phyloP scores from a whole-genome alignment of 306 rosid genomes.

The Lithocarpus polystachyus region DNA sequence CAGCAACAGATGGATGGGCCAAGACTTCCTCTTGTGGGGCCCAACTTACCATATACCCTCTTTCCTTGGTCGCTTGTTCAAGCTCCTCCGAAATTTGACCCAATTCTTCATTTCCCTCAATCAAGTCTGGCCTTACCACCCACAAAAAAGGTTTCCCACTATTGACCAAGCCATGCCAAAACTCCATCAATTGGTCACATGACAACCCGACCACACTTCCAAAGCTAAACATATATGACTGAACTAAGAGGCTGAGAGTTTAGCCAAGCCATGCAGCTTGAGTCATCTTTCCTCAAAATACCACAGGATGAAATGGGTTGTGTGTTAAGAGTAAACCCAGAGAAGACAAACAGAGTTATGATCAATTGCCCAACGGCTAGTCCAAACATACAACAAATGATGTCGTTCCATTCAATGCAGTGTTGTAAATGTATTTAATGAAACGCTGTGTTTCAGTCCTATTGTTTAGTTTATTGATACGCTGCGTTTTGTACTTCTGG shows the following conservation, averaged over 20 bases:
- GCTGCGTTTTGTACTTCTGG: too few relatives aligned
- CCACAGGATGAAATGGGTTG: background rate
- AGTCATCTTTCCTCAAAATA: background rate
- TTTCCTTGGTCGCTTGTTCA: slow-evolving; percentile 17
- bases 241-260: background rate
- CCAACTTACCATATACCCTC: slow-evolving; percentile 37
- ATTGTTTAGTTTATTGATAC: too few relatives aligned
- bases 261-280: background rate
- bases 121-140: background rate
- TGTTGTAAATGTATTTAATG: too few relatives aligned
- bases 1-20: slow-evolving; percentile 32
- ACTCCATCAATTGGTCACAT: background rate
- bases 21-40: slow-evolving; percentile 35
- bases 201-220: background rate
- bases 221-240: slow-evolving; percentile 18
- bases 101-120: background rate
- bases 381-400: too few relatives aligned
- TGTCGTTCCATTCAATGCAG: too few relatives aligned
- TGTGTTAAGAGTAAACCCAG: too few relatives aligned
- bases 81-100: slow-evolving; percentile 4
- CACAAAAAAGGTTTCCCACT: slow-evolving; percentile 2
- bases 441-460: too few relatives aligned
- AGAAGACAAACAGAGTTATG: too few relatives aligned
- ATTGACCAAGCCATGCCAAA: slow-evolving; percentile 19
- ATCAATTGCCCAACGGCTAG: too few relatives aligned